phyloP scores from a whole-genome alignment of 1,284 basidiomycete genomes.

The Phylloporus gajari region DNA sequence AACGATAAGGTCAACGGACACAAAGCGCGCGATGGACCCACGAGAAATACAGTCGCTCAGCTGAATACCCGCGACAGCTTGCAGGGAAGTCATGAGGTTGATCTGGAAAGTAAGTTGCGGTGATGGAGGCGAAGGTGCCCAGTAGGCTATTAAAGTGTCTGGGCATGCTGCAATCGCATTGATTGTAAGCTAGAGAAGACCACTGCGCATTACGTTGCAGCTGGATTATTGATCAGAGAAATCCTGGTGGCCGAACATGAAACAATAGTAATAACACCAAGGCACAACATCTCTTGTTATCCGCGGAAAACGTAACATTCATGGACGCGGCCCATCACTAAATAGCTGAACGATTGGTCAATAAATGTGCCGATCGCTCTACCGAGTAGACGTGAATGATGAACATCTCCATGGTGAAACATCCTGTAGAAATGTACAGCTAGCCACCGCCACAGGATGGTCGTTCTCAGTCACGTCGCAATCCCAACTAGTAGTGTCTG shows the following conservation, averaged over 20 bases:
- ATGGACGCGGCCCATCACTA: neutral
- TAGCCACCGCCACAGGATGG: no score
- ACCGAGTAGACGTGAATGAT: neutral
- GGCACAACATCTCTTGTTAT: neutral
- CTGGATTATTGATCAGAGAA: neutral
- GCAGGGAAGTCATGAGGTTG: neutral
- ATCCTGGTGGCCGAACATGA: neutral
- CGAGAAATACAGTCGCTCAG: neutral
- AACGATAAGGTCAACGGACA: neutral
- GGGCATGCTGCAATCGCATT: neutral
- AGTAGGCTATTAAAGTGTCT: neutral
- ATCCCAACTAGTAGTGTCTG: no score
- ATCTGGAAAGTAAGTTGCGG: neutral
- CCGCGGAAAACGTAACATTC: no score
- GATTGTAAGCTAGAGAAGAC: neutral
- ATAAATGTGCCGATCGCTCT: neutral
- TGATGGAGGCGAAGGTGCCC: neutral
- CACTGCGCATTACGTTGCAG: neutral
- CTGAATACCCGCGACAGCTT: neutral
- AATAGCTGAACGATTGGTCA: neutral
- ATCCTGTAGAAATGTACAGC: neutral
- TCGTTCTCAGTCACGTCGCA: no score
- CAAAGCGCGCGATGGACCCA: neutral
- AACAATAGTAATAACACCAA: neutral
- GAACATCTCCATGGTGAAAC: neutral